Evolutionary conservation across 345 rosid species (phyloP).

Genomic region (Microthlaspi erraticum): DNA sequence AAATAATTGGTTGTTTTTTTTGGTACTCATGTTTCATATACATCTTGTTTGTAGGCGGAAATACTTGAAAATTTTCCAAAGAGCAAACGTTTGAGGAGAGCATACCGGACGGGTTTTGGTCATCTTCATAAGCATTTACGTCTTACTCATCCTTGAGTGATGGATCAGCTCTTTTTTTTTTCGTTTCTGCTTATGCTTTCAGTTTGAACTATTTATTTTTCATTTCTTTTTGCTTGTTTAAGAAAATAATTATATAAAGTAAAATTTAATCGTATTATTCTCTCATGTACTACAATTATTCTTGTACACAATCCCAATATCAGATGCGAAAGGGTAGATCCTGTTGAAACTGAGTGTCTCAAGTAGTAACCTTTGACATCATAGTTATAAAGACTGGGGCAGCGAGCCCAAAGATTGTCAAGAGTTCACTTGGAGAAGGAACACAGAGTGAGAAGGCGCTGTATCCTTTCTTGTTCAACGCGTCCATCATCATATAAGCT

Average conservation of each 20-base stretch:
- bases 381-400: conserved; percentile 78
- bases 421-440: conserved; percentile 65
- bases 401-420: conserved; percentile 65
- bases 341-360: conserved; percentile 18
- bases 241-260: too few relatives aligned
- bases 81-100: background rate
- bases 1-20: too few relatives aligned
- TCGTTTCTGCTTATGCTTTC: background rate
- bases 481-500: conserved; percentile 79
- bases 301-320: too few relatives aligned
- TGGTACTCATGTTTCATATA: too few relatives aligned
- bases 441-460: conserved; percentile 61
- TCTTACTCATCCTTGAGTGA: background rate
- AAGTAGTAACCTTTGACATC: conserved; percentile 71
- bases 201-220: background rate
- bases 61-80: too few relatives aligned
- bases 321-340: conserved; percentile 28
- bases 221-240: background rate
- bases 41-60: too few relatives aligned
- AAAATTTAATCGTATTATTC: too few relatives aligned
- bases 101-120: background rate
- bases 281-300: too few relatives aligned
- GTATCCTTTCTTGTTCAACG: conserved; percentile 76
- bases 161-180: background rate
- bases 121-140: conserved; percentile 5